Conservation (phyloP, 768 basidiomycete genomes). For the Fistulinella prunicolor region DNA sequence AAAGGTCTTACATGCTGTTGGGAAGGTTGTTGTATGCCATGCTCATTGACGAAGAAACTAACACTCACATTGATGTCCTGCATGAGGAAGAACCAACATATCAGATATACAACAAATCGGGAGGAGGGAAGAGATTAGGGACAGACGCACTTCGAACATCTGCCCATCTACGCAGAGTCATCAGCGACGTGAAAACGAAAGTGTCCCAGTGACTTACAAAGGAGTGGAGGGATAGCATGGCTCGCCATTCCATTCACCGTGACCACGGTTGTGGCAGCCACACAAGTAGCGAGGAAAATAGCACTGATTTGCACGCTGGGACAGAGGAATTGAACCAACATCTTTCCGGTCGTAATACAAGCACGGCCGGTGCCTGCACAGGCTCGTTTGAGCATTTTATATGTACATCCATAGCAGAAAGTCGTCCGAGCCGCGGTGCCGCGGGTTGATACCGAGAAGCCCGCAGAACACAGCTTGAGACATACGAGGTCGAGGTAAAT, state of each 20-base stretch:
- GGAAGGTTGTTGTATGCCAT: background rate
- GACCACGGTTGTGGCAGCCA: conserved; percentile 30
- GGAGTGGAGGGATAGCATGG: conserved; percentile 49
- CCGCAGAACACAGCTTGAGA: too few species aligned
- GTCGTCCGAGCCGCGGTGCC: too few species aligned
- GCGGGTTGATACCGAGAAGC: too few species aligned
- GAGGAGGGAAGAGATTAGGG: too few species aligned
- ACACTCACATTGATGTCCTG: conserved; percentile 62
- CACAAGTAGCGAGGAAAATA: conserved; percentile 2
- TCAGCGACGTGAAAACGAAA: background rate
- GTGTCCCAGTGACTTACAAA: conserved; percentile 42
- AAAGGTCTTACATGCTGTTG: conserved; percentile 35
- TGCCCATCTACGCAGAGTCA: conserved; percentile 41
- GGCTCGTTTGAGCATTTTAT: too few species aligned
- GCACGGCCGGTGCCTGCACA: too few species aligned
- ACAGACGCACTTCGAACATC: conserved; percentile 54
- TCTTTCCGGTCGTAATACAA: too few species aligned
- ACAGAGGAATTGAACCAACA: conserved; percentile 8
- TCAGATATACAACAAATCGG: background rate
- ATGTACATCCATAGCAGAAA: too few species aligned
- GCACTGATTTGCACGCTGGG: conserved; percentile 1
- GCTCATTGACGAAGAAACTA: background rate
- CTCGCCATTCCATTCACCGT: conserved; percentile 45
- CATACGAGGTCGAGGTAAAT: too few species aligned
- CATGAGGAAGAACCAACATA: background rate